Conservation (phyloP, 164 flowering plant species). For the Chloranthus sessilifolius region DNA sequence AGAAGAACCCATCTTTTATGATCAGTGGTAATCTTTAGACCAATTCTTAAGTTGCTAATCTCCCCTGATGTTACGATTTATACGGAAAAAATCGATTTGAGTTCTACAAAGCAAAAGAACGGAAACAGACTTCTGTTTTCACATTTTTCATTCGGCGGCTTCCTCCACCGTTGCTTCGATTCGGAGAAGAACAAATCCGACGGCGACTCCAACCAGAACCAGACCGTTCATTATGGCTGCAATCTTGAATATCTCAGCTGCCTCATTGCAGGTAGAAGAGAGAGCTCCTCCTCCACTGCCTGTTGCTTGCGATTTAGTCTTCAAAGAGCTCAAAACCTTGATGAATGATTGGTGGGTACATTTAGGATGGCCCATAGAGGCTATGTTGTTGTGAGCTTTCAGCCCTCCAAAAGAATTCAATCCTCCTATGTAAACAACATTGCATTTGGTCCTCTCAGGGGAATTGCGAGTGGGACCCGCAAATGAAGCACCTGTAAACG, state of each 20-base stretch:
- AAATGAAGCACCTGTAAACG: slow-evolving; percentile 8
- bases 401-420: slow-evolving; percentile 67
- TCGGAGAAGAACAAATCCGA: slow-evolving; percentile 60
- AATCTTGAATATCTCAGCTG: slow-evolving; percentile 58
- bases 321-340: slow-evolving; percentile 48
- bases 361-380: slow-evolving; percentile 42
- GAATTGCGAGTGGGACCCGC: slow-evolving; percentile 10
- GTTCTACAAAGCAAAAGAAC: background rate
- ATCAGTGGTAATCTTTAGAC: too few species aligned
- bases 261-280: slow-evolving; percentile 43
- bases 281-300: slow-evolving; percentile 51
- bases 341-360: slow-evolving; percentile 52
- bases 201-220: slow-evolving; percentile 57
- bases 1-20: too few species aligned
- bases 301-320: slow-evolving; percentile 13
- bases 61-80: background rate
- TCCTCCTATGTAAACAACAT: slow-evolving; percentile 41
- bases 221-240: slow-evolving; percentile 57
- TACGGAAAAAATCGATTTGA: slow-evolving; percentile 1
- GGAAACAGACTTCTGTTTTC: background rate
- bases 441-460: slow-evolving; percentile 20
- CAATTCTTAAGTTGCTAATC: slow-evolving; percentile 1
- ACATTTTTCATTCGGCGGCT: slow-evolving; percentile 17
- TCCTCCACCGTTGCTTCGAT: slow-evolving; percentile 57
- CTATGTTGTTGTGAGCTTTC: slow-evolving; percentile 49